Conservation (phyloP, 768 basidiomycete species). For the Guyanaporus albipodus region DNA sequence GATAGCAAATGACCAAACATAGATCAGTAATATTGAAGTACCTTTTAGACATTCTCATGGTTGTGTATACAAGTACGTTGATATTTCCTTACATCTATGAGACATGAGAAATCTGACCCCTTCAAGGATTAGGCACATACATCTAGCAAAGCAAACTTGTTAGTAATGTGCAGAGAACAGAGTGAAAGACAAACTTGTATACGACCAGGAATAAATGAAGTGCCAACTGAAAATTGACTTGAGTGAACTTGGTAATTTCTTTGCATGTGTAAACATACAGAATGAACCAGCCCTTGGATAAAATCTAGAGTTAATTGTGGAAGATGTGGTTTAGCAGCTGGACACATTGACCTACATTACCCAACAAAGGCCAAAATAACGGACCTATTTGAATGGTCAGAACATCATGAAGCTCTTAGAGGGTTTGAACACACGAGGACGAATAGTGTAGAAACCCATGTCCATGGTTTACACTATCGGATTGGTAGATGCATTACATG, state of each 20-base stretch:
- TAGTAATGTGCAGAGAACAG: not conserved
- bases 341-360: not conserved
- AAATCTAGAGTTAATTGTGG: not conserved
- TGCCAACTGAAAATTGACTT: not conserved
- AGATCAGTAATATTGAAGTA: not conserved
- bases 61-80: no score
- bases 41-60: not conserved
- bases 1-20: not conserved
- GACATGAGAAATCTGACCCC: not conserved
- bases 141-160: not conserved
- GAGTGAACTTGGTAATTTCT: not conserved
- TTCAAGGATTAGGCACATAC: not conserved
- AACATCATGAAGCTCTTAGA: not conserved
- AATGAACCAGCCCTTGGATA: not conserved
- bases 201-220: not conserved
- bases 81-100: slow-evolving; percentile 8
- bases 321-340: not conserved
- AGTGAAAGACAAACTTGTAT: not conserved
- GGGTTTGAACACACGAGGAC: not conserved
- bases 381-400: not conserved
- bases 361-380: not conserved
- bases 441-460: not conserved
- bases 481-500: not conserved
- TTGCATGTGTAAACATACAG: not conserved
- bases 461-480: not conserved